Percentiles rank a stretch among this genome's conserved stretches.
These are phyloP conservation scores for Achlya hypogyna DNA, from an alignment of 352 stramenopile species.

Conservation along the genomic window DNA sequence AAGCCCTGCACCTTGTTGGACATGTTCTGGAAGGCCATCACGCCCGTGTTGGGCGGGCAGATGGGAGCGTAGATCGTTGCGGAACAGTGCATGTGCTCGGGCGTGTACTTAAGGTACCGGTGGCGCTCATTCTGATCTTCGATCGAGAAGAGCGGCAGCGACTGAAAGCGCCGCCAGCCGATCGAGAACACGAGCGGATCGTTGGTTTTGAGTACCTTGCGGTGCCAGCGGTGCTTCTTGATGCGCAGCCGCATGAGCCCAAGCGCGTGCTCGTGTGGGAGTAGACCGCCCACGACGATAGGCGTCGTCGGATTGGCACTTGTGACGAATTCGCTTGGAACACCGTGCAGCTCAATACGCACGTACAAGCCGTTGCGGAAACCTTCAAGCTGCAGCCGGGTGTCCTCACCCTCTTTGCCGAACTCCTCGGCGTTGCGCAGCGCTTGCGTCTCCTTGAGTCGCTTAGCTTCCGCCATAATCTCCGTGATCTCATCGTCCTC, in stretches of 20 bases:
- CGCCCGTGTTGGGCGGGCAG: slow-evolving; percentile 94
- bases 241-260: slow-evolving; percentile 94
- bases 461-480: slow-evolving; percentile 78
- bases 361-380: slow-evolving; percentile 96
- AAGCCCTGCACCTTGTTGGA: slow-evolving; percentile 89
- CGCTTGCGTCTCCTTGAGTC: slow-evolving; percentile 69
- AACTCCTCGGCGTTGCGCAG: slow-evolving; percentile 92
- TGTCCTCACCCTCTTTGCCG: slow-evolving; percentile 88
- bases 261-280: slow-evolving; percentile 92
- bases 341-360: slow-evolving; percentile 91
- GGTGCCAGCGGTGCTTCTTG: slow-evolving; percentile 99
- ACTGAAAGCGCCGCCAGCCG: slow-evolving; percentile 98
- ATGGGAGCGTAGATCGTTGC: slow-evolving; percentile 96
- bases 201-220: slow-evolving; percentile 96
- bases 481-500: slow-evolving; percentile 83
- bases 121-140: slow-evolving; percentile 97
- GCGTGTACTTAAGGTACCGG: slow-evolving; percentile 97
- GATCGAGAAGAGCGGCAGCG: slow-evolving; percentile 96
- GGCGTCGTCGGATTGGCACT: slow-evolving; percentile 87
- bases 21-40: slow-evolving; percentile 96
- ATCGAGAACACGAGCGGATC: slow-evolving; percentile 98
- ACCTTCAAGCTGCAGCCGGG: slow-evolving; percentile 89
- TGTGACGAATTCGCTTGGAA: slow-evolving; percentile 93
- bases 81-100: slow-evolving; percentile 99
- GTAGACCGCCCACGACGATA: slow-evolving; percentile 90